Evolutionary conservation across 345 rosid species (phyloP).

Genomic region (Luvunga scandens): DNA sequence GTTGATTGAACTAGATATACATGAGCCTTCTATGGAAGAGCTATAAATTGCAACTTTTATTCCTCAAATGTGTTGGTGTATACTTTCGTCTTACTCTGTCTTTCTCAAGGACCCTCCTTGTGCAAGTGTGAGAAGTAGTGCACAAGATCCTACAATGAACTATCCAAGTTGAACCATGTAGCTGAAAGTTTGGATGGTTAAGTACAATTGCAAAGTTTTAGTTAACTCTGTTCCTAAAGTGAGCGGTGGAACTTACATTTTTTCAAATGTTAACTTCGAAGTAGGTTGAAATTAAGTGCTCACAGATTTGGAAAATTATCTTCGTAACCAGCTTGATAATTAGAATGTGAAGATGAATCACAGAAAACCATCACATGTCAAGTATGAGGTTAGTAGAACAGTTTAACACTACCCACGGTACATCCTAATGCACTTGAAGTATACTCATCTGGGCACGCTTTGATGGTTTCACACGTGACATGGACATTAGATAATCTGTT

Average conservation of each 20-base stretch:
- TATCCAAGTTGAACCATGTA: not conserved
- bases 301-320: not conserved
- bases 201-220: not conserved
- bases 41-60: not conserved
- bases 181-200: not conserved
- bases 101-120: not conserved
- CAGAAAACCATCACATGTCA: not conserved
- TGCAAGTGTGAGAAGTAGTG: not conserved
- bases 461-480: not conserved
- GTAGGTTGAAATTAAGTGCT: not conserved
- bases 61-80: not conserved
- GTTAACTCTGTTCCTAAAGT: not conserved
- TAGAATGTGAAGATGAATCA: not conserved
- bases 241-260: not conserved
- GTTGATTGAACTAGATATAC: not conserved
- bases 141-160: not conserved
- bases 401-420: not conserved
- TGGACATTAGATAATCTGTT: not conserved
- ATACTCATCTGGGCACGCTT: not conserved
- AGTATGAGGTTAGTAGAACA: not conserved
- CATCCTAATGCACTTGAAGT: not conserved
- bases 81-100: not conserved
- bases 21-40: not conserved
- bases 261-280: not conserved
- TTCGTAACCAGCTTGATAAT: not conserved